Conservation (phyloP, 2,329 filamentous ascomycete genomes). For the Colletotrichum plurivorum region DNA sequence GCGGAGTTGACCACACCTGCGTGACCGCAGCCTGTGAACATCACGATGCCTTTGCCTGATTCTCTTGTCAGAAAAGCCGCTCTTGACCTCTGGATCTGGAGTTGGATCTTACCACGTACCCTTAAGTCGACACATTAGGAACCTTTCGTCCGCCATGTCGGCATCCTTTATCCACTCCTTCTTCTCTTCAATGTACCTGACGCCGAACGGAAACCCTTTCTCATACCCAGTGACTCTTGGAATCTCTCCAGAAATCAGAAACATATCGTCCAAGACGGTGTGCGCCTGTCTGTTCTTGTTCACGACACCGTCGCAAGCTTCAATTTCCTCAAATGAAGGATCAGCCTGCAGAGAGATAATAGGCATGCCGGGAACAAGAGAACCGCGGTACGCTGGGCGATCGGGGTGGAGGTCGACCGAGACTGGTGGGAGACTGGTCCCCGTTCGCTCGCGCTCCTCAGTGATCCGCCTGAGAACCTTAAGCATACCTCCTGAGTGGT, state of each 20-base stretch:
- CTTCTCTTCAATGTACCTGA: constrained; percentile 56
- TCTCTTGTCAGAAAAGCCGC: neutral
- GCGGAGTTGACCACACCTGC: constrained; percentile 68
- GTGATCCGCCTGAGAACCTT: constrained; percentile 64
- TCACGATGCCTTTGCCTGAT: constrained; percentile 57
- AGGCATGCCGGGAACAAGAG: constrained; percentile 46
- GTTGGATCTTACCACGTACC: constrained; percentile 47
- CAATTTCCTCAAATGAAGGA: constrained; percentile 64
- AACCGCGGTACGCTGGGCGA: constrained; percentile 65
- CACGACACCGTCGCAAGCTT: constrained; percentile 44
- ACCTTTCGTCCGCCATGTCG: constrained; percentile 65
- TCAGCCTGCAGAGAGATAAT: constrained; percentile 67
- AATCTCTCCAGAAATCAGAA: constrained; percentile 68
- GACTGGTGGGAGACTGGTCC: constrained; percentile 43
- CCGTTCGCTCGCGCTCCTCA: constrained; percentile 45
- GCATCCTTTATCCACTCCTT: constrained; percentile 63
- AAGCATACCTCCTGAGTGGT: constrained; percentile 67
- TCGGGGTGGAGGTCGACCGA: constrained; percentile 66
- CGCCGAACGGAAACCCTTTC: constrained; percentile 58
- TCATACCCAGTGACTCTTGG: constrained; percentile 65
- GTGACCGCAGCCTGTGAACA: constrained; percentile 70
- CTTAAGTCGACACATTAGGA: constrained; percentile 67
- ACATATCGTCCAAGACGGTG: constrained; percentile 63
- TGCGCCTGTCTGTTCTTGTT: constrained; percentile 56
- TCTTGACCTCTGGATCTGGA: neutral